These are phyloP conservation scores for Xylaria multiplex DNA, from an alignment of 2,329 filamentous ascomycete species.

Conservation along the genomic window DNA sequence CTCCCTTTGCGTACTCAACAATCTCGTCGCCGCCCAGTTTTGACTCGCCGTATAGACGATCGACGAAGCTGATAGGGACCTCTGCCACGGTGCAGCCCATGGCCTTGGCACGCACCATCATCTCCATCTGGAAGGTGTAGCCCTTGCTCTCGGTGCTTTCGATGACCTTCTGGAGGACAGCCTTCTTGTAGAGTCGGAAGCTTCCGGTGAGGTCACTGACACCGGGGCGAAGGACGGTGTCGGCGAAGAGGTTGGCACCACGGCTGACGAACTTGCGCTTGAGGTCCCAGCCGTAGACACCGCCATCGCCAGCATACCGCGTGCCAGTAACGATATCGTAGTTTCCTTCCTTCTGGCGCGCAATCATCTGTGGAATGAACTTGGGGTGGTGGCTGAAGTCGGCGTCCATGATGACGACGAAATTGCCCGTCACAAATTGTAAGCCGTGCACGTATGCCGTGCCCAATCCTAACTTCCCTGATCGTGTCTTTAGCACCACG, in stretches of 20 bases:
- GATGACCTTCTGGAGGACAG: conserved; percentile 89
- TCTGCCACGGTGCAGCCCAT: conserved; percentile 95
- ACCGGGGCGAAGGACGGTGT: conserved; percentile 90
- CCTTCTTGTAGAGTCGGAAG: conserved; percentile 94
- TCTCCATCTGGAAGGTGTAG: conserved; percentile 99
- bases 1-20: conserved; percentile 92
- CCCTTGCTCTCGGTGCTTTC: conserved; percentile 92
- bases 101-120: conserved; percentile 97
- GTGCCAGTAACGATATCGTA: conserved; percentile 98
- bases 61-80: conserved; percentile 96
- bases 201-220: conserved; percentile 96
- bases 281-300: conserved; percentile 96
- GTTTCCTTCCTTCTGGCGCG: conserved; percentile 76
- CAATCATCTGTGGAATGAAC: conserved; percentile 96
- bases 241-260: conserved; percentile 93
- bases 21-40: conserved; percentile 97
- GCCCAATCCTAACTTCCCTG: conserved; percentile 95
- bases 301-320: conserved; percentile 87
- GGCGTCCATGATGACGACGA: conserved; percentile 99
- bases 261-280: conserved; percentile 86
- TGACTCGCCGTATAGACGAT: conserved; percentile 92
- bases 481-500: conserved; percentile 85
- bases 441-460: conserved; percentile 96
- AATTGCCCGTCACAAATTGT: conserved; percentile 90
- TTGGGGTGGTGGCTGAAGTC: conserved; percentile 99